Evolutionary conservation across 2,329 filamentous ascomycete genomes (phyloP).

Genomic region (Diplocarpon mali): DNA sequence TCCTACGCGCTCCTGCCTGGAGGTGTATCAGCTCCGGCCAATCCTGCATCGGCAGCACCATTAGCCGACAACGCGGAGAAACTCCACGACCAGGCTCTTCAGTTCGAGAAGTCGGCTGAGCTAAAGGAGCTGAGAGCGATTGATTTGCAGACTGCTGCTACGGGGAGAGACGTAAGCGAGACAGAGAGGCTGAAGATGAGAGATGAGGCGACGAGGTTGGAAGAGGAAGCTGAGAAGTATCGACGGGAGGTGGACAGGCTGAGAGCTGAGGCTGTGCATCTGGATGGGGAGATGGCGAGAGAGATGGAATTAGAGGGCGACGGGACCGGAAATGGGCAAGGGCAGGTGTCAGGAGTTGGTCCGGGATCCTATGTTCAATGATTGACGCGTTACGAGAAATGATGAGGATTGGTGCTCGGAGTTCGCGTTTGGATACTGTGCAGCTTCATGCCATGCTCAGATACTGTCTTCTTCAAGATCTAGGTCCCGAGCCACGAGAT

Average conservation of each 20-base stretch:
- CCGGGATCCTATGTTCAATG: constrained; percentile 4
- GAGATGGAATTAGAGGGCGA: constrained; percentile 9
- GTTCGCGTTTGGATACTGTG: too few species aligned
- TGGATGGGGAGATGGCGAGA: constrained; percentile 22
- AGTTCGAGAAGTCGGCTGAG: constrained; percentile 11
- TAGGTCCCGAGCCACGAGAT: too few species aligned
- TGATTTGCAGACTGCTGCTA: constrained; percentile 6
- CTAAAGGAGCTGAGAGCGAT: constrained; percentile 15
- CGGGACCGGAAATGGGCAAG: constrained; percentile 3
- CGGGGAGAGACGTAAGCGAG: constrained; percentile 5
- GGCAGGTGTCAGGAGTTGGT: constrained; percentile 5
- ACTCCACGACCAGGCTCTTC: constrained; percentile 15
- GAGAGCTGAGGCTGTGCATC: constrained; percentile 17
- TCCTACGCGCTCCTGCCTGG: constrained; percentile 8
- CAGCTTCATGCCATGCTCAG: constrained; percentile 1
- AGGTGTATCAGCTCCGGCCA: constrained; percentile 3
- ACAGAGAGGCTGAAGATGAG: constrained; percentile 11
- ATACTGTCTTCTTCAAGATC: too few species aligned
- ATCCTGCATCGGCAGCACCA: neutral
- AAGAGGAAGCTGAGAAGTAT: constrained; percentile 18
- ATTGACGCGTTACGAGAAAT: neutral
- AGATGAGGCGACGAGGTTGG: constrained; percentile 13
- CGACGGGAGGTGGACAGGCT: constrained; percentile 19
- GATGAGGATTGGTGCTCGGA: too few species aligned
- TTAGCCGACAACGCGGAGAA: constrained; percentile 12